phyloP scores from a whole-genome alignment of 1,139 yeast species.

The Sugiyamaella japonica region DNA sequence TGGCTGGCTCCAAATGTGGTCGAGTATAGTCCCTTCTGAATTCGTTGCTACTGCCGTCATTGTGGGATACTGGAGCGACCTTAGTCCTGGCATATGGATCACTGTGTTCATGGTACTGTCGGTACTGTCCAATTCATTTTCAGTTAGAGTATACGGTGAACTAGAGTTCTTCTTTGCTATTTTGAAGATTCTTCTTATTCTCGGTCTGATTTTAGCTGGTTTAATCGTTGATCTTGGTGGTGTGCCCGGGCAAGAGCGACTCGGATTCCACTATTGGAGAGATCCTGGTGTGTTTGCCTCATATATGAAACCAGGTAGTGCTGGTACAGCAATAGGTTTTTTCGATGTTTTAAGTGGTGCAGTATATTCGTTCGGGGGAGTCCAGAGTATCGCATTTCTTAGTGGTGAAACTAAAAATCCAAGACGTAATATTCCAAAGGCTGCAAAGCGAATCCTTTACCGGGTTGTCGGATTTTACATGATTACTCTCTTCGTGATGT shows the following conservation, averaged over 20 bases:
- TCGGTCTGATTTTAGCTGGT: conserved; percentile 64
- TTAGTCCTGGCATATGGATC: conserved; percentile 49
- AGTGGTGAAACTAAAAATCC: conserved; percentile 85
- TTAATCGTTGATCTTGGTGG: conserved; percentile 65
- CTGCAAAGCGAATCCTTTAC: conserved; percentile 72
- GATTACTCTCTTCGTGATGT: conserved; percentile 57
- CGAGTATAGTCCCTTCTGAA: conserved; percentile 70
- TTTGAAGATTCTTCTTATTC: conserved; percentile 58
- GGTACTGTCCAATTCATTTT: conserved; percentile 58
- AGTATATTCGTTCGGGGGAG: conserved; percentile 84
- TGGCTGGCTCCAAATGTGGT: conserved; percentile 74
- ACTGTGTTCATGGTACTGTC: conserved; percentile 61
- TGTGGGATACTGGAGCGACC: conserved; percentile 60
- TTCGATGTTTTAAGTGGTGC: conserved; percentile 79
- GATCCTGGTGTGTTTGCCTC: conserved; percentile 61
- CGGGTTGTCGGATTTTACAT: conserved; percentile 66
- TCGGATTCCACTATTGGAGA: conserved; percentile 64
- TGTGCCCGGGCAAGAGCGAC: conserved; percentile 49
- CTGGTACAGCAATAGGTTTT: conserved; percentile 49
- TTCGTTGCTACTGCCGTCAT: conserved; percentile 75
- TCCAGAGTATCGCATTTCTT: conserved; percentile 78
- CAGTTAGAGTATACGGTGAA: conserved; percentile 71
- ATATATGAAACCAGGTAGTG: conserved; percentile 55
- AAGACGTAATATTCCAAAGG: conserved; percentile 62
- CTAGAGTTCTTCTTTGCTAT: conserved; percentile 62